phyloP scores from a whole-genome alignment of 768 basidiomycete genomes.

The Hypholoma sublateritium region DNA sequence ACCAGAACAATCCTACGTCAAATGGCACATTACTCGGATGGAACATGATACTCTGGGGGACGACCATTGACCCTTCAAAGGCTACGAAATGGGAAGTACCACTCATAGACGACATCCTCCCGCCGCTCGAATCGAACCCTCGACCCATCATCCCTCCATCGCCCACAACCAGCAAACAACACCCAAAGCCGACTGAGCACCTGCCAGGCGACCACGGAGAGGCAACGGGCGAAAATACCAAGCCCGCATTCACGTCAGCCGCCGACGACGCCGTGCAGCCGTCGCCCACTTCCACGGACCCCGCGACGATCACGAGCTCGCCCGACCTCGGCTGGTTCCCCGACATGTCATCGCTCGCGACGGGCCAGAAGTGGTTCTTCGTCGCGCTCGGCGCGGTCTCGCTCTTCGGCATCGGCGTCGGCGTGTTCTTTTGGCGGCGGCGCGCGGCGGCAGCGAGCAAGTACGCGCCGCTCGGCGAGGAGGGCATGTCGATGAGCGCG shows the following conservation, averaged over 20 bases:
- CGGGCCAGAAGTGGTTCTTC: slow-evolving; percentile 87
- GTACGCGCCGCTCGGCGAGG: slow-evolving; percentile 61
- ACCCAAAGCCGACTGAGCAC: slow-evolving; percentile 82
- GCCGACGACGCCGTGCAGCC: slow-evolving; percentile 26
- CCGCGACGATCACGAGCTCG: slow-evolving; percentile 49
- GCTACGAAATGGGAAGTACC: slow-evolving; percentile 65
- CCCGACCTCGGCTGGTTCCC: slow-evolving; percentile 87
- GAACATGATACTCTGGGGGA: slow-evolving; percentile 93
- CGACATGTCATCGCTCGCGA: slow-evolving; percentile 69
- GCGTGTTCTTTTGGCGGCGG: slow-evolving; percentile 81
- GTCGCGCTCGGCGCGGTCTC: slow-evolving; percentile 78
- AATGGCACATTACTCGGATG: slow-evolving; percentile 82
- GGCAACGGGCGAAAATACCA: slow-evolving; percentile 77
- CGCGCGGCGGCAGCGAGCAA: slow-evolving; percentile 39
- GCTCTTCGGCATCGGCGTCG: slow-evolving; percentile 68
- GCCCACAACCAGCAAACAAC: slow-evolving; percentile 51
- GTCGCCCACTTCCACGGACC: slow-evolving; percentile 20
- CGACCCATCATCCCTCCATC: slow-evolving; percentile 34
- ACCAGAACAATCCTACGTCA: slow-evolving; percentile 56
- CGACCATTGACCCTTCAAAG: slow-evolving; percentile 68
- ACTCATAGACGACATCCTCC: slow-evolving; percentile 47
- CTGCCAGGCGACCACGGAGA: slow-evolving; percentile 86
- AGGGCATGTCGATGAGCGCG: slow-evolving; percentile 72
- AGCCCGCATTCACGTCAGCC: slow-evolving; percentile 61
- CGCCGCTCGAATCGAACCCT: slow-evolving; percentile 37